Base-by-base conservation (phyloP, 352 stramenopile species). In the Globisporangium abappressorium region DNA sequence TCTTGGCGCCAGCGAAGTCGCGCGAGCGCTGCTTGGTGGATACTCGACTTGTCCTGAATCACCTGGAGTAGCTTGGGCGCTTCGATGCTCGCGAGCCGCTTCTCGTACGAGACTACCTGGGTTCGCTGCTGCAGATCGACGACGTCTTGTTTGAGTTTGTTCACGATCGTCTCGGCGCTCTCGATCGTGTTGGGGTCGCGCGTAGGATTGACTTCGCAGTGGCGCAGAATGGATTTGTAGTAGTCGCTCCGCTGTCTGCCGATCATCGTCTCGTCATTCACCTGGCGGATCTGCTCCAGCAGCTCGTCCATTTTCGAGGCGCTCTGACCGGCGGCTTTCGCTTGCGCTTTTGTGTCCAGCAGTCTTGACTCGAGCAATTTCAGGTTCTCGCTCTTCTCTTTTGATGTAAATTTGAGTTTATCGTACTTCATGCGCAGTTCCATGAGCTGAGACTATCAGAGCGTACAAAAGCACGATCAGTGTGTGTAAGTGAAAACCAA, bases 161-260 rank as follows among this genome's bases (percentile, higher is more conserved):
- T 73, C 14, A 92, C 82, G 26, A 73, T 70, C 14, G 69, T 77
- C 74, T 94, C 87, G 5, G 84, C 81, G 54, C 66, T 82, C 62
- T 92, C 87, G 57, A 94, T 93, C 38, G 77, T 84, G n/a, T 92
- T 93, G 1, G 85, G 75, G 43, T 92, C 84, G 8, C 87, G 79
- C n/a, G 85, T 85, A 24, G 85, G 85, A 61, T 90, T 80, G 36
- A 92, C 72, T 59, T 94, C 87, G 67, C 87, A 94, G 65, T 94
- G 83, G 2, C 87, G 82, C 47, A 94, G 49, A 47, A 94, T 91
- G 6, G 85, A 62, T 26, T 87, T 87, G 76, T 94, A 94, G 66
- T 94, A 94, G 43, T 94, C 85, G 41, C 85, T 85, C 5, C 85
- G 85, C 72, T 90, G 81, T 20, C 84, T 76, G 0, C 85, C 83